A percentile compares a stretch with the other conserved stretches of the same genome.
Conservation (phyloP, 2,329 filamentous ascomycete species). For the Ceratocystis harringtonii region DNA sequence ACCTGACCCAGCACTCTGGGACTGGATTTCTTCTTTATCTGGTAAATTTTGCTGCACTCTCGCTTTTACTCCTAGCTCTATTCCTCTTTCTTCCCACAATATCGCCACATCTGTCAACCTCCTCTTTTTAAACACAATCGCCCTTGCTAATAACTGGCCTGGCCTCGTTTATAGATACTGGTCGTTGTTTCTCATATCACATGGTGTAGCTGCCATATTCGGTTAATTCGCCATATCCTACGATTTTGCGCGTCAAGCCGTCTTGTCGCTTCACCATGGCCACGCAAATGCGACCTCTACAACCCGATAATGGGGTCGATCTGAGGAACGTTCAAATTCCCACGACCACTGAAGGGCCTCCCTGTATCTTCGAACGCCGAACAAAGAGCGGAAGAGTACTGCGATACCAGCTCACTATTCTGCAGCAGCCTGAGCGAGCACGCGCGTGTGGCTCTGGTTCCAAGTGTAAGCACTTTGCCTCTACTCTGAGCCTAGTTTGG, state of each 20-base stretch:
- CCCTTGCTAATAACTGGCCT: not conserved
- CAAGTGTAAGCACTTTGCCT: slow-evolving; percentile 52
- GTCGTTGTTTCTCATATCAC: not conserved
- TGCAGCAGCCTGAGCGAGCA: slow-evolving; percentile 88
- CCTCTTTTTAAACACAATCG: not conserved
- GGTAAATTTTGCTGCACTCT: not conserved
- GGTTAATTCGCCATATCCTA: not conserved
- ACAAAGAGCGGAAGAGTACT: slow-evolving; percentile 65
- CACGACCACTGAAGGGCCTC: slow-evolving; percentile 1
- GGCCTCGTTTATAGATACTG: not conserved
- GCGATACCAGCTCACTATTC: slow-evolving; percentile 68
- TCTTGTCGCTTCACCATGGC: not conserved
- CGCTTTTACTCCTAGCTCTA: not conserved
- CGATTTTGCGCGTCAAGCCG: not conserved
- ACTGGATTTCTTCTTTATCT: not conserved
- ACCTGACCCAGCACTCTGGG: not conserved
- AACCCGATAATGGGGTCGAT: slow-evolving; percentile 11
- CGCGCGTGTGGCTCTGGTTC: slow-evolving; percentile 89
- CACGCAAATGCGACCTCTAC: slow-evolving; percentile 15
- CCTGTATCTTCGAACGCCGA: slow-evolving; percentile 24
- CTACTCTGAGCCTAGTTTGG: not conserved
- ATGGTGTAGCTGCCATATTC: not conserved
- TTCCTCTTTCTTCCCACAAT: not conserved
- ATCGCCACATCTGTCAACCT: not conserved
- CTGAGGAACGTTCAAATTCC: not conserved